Conservation (phyloP, 768 basidiomycete genomes). For the Tylopilus cervinicoccineus region DNA sequence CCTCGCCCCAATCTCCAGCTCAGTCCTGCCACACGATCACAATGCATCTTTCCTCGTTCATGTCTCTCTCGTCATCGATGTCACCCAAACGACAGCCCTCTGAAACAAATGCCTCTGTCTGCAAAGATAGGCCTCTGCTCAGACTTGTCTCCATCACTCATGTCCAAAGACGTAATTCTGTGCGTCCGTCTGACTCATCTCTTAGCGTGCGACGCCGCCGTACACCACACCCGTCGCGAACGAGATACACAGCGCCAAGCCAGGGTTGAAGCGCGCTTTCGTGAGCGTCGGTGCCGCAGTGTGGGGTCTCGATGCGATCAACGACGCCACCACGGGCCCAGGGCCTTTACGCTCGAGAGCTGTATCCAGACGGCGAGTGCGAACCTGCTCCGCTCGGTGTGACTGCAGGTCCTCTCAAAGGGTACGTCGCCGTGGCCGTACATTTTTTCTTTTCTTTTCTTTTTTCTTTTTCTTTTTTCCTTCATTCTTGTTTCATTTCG, state of each 20-base stretch:
- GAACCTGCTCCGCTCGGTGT: constrained; percentile 59
- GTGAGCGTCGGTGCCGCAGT: constrained; percentile 58
- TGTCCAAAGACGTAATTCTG: constrained; percentile 54
- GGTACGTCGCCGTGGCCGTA: constrained; percentile 70
- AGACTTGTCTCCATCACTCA: neutral
- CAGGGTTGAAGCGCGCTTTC: constrained; percentile 55
- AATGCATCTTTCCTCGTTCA: constrained; percentile 48
- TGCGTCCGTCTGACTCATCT: constrained; percentile 46
- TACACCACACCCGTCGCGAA: constrained; percentile 42
- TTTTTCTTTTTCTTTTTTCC: constrained; percentile 45
- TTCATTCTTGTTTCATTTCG: constrained; percentile 1
- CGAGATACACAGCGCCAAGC: constrained; percentile 46
- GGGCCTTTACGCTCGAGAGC: constrained; percentile 61
- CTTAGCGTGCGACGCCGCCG: constrained; percentile 38
- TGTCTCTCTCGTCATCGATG: constrained; percentile 61
- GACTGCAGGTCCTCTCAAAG: constrained; percentile 71
- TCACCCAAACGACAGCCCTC: constrained; percentile 58
- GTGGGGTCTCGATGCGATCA: constrained; percentile 42
- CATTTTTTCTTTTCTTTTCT: constrained; percentile 59
- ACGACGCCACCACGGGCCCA: constrained; percentile 42
- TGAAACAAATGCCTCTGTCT: constrained; percentile 41
- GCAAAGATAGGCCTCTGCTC: constrained; percentile 37
- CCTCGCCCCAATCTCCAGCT: constrained; percentile 62
- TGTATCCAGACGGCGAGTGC: constrained; percentile 61
- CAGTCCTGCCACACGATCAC: constrained; percentile 47